Conservation (phyloP, 2,329 filamentous ascomycete genomes). For the Neofusicoccum sp. region DNA sequence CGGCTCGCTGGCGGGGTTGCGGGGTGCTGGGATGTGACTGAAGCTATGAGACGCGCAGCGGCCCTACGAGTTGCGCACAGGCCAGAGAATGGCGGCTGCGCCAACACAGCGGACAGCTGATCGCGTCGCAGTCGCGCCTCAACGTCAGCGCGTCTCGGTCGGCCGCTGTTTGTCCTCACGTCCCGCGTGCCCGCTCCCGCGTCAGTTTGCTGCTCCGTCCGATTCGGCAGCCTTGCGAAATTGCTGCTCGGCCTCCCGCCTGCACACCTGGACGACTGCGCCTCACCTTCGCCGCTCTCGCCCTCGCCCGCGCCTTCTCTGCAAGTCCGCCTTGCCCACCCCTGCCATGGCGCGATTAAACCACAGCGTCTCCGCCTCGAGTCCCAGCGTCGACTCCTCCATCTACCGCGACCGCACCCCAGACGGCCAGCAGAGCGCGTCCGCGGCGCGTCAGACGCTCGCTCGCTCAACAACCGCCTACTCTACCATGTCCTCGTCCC, state of each 20-base stretch:
- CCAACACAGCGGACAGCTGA: not conserved
- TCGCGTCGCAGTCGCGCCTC: conserved; percentile 13
- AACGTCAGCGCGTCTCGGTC: not conserved
- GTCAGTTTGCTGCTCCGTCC: not conserved
- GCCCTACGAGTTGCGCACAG: not conserved
- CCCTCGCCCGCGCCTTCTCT: not conserved
- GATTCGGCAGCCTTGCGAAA: not conserved
- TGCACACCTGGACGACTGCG: too few species aligned
- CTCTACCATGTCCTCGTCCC: conserved; percentile 1
- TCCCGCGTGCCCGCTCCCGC: not conserved
- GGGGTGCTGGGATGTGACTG: not conserved
- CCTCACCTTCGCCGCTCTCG: not conserved
- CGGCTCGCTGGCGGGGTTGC: conserved; percentile 11
- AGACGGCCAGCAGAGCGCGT: conserved; percentile 23
- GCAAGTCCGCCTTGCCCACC: not conserved
- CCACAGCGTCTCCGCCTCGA: conserved; percentile 33
- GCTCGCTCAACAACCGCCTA: conserved; percentile 1
- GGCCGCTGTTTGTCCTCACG: not conserved
- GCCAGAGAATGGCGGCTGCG: not conserved
- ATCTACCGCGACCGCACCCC: conserved; percentile 42
- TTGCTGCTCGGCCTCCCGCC: not conserved
- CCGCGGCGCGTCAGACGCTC: not conserved
- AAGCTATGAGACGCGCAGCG: not conserved
- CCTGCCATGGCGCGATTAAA: conserved; percentile 41
- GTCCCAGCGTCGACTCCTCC: conserved; percentile 33